A percentile compares a stretch with the other conserved stretches of the same genome.
Evolutionary conservation across 2,329 filamentous ascomycete species (phyloP).

Genomic region (Fusarium transvaalense): DNA sequence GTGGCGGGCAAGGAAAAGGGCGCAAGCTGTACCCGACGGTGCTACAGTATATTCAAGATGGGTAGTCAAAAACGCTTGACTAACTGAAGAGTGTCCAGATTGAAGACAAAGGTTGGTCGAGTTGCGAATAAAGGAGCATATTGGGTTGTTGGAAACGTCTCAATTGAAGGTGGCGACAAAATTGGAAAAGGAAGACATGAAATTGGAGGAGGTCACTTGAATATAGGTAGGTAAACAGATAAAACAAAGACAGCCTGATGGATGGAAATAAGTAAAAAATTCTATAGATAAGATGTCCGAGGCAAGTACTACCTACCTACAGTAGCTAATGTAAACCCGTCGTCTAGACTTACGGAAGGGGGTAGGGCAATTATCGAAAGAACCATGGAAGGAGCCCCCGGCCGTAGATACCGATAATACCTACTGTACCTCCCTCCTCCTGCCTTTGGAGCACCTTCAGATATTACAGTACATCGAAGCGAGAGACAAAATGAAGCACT

Average conservation of each 20-base stretch:
- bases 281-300: conserved; percentile 14
- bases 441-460: neutral
- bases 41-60: too few relatives aligned
- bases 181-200: conserved; percentile 11
- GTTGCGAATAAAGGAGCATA: conserved; percentile 27
- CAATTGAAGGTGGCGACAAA: conserved; percentile 1
- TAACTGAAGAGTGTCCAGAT: conserved; percentile 31
- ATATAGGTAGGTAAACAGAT: neutral
- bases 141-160: conserved; percentile 4
- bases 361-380: conserved; percentile 4
- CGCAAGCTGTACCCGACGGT: conserved; percentile 2
- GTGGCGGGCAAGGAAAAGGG: conserved; percentile 9
- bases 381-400: conserved; percentile 18
- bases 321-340: too few relatives aligned
- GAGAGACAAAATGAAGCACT: conserved; percentile 23
- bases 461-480: conserved; percentile 8
- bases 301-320: neutral
- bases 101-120: conserved; percentile 19
- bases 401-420: neutral
- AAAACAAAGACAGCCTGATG: neutral
- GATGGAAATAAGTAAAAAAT: conserved; percentile 7
- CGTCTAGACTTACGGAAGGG: conserved; percentile 9
- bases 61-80: conserved; percentile 19
- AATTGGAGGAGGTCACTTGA: conserved; percentile 3
- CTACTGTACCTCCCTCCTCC: too few relatives aligned